Base-by-base conservation (phyloP, 805 yeast species). In the Candida namnaoensis region DNA sequence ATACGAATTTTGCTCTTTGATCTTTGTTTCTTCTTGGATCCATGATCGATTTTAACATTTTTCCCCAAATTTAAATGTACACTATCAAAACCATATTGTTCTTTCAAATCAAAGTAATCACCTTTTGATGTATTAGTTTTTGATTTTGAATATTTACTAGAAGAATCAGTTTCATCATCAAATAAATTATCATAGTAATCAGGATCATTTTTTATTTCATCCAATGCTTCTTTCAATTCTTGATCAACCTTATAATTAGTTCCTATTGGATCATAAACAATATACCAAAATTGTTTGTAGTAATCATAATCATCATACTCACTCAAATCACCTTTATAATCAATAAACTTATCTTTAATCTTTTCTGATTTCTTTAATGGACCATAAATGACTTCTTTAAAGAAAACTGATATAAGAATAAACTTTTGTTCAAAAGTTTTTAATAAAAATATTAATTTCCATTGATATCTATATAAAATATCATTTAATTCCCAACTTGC, bases 1-100 rank as follows among this genome's bases (percentile, higher is more conserved):
- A 19, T 19, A 19, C 19, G 19, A 19, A 19, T 19, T 19, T 19
- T 26, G 28, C 28, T 26, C 5, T 26, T 26, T 10, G 7, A 2
- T 10, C 10, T 26, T 10, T 26, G 7, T 10, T 36, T 26, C 9
- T 36, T 27, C n/a, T 12, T 30, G 33, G 7, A 12, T 30, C 33
- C 33, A 12, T 30, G 13, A 12, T 33, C 24, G 9, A 32, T 30
- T 14, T 10, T 26, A 24, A 38, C 14, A 6, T 28, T 13, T 7
- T 33, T 25, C 2, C 40, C 40, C 32, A 38, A 33, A 34, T 34
- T 12, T 5, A 38, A 23, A 24, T 33, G 19, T 14, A 51, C 49
- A 1, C 44, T 25, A 37, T 52, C 50, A 38, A 52, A 51, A 5
- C 56, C 54, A 41, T 37, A 54, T n/a, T 51, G 46, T 28, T 52